phyloP scores from a whole-genome alignment of 2,329 filamentous ascomycete species.

The Fusarium palustre region DNA sequence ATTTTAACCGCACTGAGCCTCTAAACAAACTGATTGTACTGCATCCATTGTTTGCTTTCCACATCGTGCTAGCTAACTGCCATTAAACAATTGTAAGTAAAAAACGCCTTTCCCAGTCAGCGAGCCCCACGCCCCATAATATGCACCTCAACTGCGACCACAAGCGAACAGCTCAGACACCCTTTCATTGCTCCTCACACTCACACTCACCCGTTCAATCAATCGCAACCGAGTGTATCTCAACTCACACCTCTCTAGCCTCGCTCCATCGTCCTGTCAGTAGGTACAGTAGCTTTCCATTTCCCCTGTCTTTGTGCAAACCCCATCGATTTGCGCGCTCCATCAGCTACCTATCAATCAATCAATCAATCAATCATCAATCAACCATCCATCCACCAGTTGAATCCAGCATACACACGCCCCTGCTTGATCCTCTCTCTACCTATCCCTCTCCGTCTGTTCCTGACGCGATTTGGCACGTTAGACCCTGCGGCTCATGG shows the following conservation, averaged over 20 bases:
- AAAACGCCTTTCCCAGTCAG: slow-evolving; percentile 45
- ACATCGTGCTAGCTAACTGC: background rate
- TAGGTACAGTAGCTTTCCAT: slow-evolving; percentile 9
- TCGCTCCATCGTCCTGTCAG: slow-evolving; percentile 13
- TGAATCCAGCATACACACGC: slow-evolving; percentile 25
- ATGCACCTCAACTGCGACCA: slow-evolving; percentile 47
- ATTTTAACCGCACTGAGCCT: slow-evolving; percentile 27
- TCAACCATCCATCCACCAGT: background rate
- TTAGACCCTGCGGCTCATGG: slow-evolving; percentile 33
- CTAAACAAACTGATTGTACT: background rate
- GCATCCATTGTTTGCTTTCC: background rate
- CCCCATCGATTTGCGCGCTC: slow-evolving; percentile 19
- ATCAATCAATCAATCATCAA: slow-evolving; percentile 4
- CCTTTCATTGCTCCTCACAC: slow-evolving; percentile 35
- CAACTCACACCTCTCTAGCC: slow-evolving; percentile 29
- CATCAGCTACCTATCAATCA: slow-evolving; percentile 17
- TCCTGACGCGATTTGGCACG: slow-evolving; percentile 44
- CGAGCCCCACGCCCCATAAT: slow-evolving; percentile 54
- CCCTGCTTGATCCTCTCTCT: slow-evolving; percentile 19
- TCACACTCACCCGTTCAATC: slow-evolving; percentile 27
- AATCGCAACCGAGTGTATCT: slow-evolving; percentile 17
- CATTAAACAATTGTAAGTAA: slow-evolving; percentile 26
- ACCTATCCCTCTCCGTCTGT: slow-evolving; percentile 35
- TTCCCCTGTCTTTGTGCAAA: slow-evolving; percentile 32
- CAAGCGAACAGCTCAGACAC: slow-evolving; percentile 51